A percentile compares a stretch with the other conserved stretches of the same genome.
phyloP scores from a whole-genome alignment of 768 basidiomycete genomes.

The Calocybe indica region DNA sequence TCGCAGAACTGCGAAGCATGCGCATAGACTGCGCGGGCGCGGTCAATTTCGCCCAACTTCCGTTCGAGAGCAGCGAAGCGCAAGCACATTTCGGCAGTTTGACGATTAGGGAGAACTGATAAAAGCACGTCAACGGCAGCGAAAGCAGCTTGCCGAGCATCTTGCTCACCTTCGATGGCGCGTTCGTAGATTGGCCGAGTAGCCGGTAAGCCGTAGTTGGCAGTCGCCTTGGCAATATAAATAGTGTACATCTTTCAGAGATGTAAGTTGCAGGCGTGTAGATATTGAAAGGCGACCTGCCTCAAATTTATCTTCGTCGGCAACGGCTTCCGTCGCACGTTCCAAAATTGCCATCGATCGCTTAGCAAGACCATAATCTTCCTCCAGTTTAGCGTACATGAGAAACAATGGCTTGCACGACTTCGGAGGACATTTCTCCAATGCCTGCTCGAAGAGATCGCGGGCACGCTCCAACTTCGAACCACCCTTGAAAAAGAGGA shows the following conservation, averaged over 20 bases:
- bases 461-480: slow-evolving; percentile 93
- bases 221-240: slow-evolving; percentile 96
- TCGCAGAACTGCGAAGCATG: slow-evolving; percentile 99
- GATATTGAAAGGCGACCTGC: slow-evolving; percentile 35
- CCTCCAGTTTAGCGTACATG: slow-evolving; percentile 94
- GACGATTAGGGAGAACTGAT: slow-evolving; percentile 76
- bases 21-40: slow-evolving; percentile 93
- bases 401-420: slow-evolving; percentile 93
- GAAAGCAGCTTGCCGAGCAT: not conserved
- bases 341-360: slow-evolving; percentile 95
- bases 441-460: slow-evolving; percentile 95
- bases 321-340: slow-evolving; percentile 81
- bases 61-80: slow-evolving; percentile 94
- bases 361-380: slow-evolving; percentile 92
- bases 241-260: slow-evolving; percentile 81
- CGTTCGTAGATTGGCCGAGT: slow-evolving; percentile 95
- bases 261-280: not conserved
- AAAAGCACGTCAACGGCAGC: not conserved
- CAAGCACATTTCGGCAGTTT: slow-evolving; percentile 97
- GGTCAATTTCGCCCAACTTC: slow-evolving; percentile 97
- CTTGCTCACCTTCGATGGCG: slow-evolving; percentile 64
- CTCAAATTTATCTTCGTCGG: slow-evolving; percentile 92
- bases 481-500: slow-evolving; percentile 56
- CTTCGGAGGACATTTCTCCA: slow-evolving; percentile 94
- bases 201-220: slow-evolving; percentile 92